Base-by-base conservation (phyloP, 73 alveolate species). In the Paramecium tetraurelia region DNA sequence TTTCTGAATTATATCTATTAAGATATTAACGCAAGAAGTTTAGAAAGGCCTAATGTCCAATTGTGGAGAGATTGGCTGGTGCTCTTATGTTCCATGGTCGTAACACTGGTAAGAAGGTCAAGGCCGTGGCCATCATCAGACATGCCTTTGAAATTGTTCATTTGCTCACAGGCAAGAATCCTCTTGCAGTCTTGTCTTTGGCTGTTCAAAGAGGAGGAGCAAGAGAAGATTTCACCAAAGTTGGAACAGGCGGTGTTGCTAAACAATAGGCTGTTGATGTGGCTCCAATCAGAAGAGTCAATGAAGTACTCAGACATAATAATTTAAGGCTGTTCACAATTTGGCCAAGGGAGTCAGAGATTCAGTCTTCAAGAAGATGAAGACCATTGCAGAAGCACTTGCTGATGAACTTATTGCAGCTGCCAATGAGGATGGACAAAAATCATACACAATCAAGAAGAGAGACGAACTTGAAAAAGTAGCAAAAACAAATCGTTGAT, bases 171-270 rank as follows among this genome's bases (percentile, higher is more conserved):
- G 99, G 97, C 86, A 95, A 97, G 96, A 98, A 98, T 96, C 99
- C 99, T 43, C 86, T 98, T 93, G 96, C 96, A 94, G 98, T 98
- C 86, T 92, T 97, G 88, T 93, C 97, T 59, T 98, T 96, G 69
- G 99, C 99, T 75, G 97, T 97, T 85, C 84, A 97, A 96, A 97
- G 97, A 85, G 99, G 99, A 35, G 99, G 99, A 43, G 99, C 99
- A 77, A 96, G 99, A 75, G 99, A 98, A 94, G 99, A 98, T 95
- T 97, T 99, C 87, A 98, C 99, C 86, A 97, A 99, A 87, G 97
- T 98, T 63, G 99, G 99, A 21, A 86, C 99, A 53, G 99, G 99
- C 16, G 99, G 99, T 97, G 99, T 97, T 76, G 99, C 98, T 88
- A 97, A 99, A 93, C 95, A 99, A 93, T 98, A 98, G 93, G 99